Conservation (phyloP, 2,329 filamentous ascomycete genomes). For the Fusarium sterilihyphosum region DNA sequence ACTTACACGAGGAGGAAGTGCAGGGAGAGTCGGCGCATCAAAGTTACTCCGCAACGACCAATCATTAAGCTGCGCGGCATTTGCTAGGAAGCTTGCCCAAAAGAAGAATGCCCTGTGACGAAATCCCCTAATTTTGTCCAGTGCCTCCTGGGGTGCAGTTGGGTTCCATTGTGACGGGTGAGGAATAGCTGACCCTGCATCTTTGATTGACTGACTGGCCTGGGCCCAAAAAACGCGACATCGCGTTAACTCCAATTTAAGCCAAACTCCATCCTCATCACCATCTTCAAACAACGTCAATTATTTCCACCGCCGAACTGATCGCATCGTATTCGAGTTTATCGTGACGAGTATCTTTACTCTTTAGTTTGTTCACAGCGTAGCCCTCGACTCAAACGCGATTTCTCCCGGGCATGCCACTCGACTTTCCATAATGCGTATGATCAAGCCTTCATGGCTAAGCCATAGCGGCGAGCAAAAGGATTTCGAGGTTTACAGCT, state of each 20-base stretch:
- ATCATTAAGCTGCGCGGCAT: background rate
- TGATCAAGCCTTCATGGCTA: constrained; percentile 96
- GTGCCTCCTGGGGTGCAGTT: background rate
- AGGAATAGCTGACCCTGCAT: constrained; percentile 22
- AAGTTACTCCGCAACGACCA: constrained; percentile 28
- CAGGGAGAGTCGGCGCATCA: constrained; percentile 13
- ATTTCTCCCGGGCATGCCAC: constrained; percentile 36
- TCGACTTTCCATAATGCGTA: constrained; percentile 67
- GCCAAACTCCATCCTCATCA: constrained; percentile 17
- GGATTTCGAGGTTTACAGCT: constrained; percentile 98
- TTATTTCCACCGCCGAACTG: background rate
- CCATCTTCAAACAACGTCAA: constrained; percentile 13
- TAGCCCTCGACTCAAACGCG: constrained; percentile 5
- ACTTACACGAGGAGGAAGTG: constrained; percentile 25
- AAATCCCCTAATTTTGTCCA: background rate
- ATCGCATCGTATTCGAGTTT: constrained; percentile 8
- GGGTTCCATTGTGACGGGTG: background rate
- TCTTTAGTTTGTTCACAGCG: background rate
- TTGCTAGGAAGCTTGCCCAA: background rate
- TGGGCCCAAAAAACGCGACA: constrained; percentile 36
- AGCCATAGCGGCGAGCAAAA: constrained; percentile 97
- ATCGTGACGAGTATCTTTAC: background rate
- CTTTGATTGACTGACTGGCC: constrained; percentile 24
- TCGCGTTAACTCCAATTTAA: constrained; percentile 35
- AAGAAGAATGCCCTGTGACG: background rate